Percentiles rank a stretch among this genome's conserved stretches.
Evolutionary conservation across 1,284 basidiomycete genomes (phyloP).

Genomic region (Crepidotus sp.): DNA sequence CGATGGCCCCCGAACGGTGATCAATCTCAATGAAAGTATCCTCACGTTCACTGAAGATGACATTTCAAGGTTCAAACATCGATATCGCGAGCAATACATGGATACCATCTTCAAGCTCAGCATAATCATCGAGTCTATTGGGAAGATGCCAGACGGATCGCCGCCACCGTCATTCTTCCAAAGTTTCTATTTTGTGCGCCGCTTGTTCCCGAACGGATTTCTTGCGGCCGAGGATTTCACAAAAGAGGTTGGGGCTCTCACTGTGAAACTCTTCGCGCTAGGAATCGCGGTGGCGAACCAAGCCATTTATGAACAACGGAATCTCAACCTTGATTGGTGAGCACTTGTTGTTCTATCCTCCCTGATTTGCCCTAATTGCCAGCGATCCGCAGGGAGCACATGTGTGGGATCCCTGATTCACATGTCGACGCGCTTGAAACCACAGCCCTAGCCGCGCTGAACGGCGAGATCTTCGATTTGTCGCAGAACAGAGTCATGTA

Average conservation of each 20-base stretch:
- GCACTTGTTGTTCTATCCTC: background rate
- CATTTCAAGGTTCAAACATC: slow-evolving; percentile 2
- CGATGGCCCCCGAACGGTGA: slow-evolving; percentile 4
- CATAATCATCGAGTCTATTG: background rate
- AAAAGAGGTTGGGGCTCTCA: slow-evolving; percentile 3
- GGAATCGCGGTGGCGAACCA: slow-evolving; percentile 21
- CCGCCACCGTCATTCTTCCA: slow-evolving; percentile 11
- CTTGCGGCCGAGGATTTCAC: slow-evolving; percentile 1
- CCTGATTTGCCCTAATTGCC: background rate
- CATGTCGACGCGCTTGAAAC: slow-evolving; percentile 25
- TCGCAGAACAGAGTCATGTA: slow-evolving; percentile 10
- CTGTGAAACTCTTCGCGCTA: slow-evolving; percentile 24
- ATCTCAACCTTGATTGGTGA: slow-evolving; percentile 8
- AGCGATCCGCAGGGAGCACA: slow-evolving; percentile 1
- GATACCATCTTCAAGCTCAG: slow-evolving; percentile 6
- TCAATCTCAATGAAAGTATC: background rate
- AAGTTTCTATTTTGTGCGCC: slow-evolving; percentile 8
- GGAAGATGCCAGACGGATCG: slow-evolving; percentile 9
- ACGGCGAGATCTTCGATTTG: slow-evolving; percentile 21
- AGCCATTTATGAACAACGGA: slow-evolving; percentile 9
- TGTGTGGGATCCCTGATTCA: slow-evolving; percentile 7
- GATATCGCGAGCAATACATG: slow-evolving; percentile 4
- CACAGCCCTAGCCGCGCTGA: slow-evolving; percentile 22
- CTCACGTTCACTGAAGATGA: background rate
- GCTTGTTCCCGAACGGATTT: slow-evolving; percentile 11